A percentile compares a stretch with the other conserved stretches of the same genome.
Conservation (phyloP, 345 rosid species). For the Cochlearia excelsa region DNA sequence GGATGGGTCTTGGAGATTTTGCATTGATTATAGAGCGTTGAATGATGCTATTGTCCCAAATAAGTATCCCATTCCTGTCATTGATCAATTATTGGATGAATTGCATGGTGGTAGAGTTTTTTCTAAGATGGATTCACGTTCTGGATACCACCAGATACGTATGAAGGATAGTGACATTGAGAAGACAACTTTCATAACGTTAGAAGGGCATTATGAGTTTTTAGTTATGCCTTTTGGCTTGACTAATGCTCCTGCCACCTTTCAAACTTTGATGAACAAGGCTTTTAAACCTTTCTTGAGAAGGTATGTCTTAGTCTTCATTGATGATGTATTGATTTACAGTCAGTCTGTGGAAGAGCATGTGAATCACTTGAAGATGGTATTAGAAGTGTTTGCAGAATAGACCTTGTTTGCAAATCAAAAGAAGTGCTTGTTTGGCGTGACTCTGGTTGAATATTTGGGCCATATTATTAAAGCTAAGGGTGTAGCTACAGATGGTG, state of each 20-base stretch:
- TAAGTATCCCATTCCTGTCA: background rate
- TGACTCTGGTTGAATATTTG: background rate
- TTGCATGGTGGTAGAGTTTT: background rate
- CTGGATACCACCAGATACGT: background rate
- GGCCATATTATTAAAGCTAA: background rate
- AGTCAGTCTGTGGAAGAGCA: background rate
- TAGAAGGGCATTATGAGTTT: background rate
- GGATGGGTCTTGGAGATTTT: background rate
- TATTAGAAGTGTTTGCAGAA: background rate
- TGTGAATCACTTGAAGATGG: background rate
- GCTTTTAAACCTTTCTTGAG: background rate
- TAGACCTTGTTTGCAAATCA: background rate
- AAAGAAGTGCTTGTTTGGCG: background rate
- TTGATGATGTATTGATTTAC: background rate
- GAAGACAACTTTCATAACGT: background rate
- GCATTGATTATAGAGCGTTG: background rate
- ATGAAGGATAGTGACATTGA: background rate
- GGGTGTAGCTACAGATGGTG: background rate
- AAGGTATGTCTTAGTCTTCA: background rate
- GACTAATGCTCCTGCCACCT: background rate
- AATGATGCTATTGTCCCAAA: background rate
- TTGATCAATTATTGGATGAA: background rate
- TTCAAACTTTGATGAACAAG: background rate
- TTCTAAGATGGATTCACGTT: background rate
- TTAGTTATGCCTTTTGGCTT: background rate